phyloP scores from a whole-genome alignment of 805 yeast genomes.

The Komagataella pseudopastoris region DNA sequence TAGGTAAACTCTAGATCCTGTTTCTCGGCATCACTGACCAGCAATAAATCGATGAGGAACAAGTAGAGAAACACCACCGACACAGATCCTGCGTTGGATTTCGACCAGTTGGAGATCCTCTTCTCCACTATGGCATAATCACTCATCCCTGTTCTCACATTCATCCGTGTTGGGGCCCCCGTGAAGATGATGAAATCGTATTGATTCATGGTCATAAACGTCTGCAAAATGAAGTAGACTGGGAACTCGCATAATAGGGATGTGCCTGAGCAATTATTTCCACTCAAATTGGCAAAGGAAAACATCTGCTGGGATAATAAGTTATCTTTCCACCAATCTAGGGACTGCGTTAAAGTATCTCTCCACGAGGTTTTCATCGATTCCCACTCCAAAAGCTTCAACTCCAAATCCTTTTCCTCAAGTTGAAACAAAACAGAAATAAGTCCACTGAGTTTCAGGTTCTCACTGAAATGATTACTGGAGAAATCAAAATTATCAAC shows the following conservation, averaged over 20 bases:
- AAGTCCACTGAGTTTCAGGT: constrained; percentile 47
- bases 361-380: constrained; percentile 36
- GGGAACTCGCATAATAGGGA: not conserved
- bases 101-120: constrained; percentile 42
- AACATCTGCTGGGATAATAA: constrained; percentile 4
- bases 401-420: constrained; percentile 42
- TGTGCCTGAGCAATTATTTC: not conserved
- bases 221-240: constrained; percentile 58
- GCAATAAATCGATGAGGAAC: constrained; percentile 46
- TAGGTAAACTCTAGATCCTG: constrained; percentile 29
- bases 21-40: constrained; percentile 32
- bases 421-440: constrained; percentile 48
- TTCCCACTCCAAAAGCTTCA: constrained; percentile 22
- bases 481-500: constrained; percentile 16
- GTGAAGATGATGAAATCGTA: constrained; percentile 69
- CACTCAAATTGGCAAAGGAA: not conserved
- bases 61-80: constrained; percentile 49
- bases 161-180: constrained; percentile 76
- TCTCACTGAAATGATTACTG: constrained; percentile 43
- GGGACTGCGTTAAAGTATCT: constrained; percentile 44
- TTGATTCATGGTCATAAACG: constrained; percentile 57
- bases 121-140: constrained; percentile 35
- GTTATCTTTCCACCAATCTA: constrained; percentile 46
- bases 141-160: constrained; percentile 38
- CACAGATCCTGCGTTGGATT: constrained; percentile 30